Conservation (phyloP, 2,329 filamentous ascomycete species). For the Chrysosporium queenslandicum region DNA sequence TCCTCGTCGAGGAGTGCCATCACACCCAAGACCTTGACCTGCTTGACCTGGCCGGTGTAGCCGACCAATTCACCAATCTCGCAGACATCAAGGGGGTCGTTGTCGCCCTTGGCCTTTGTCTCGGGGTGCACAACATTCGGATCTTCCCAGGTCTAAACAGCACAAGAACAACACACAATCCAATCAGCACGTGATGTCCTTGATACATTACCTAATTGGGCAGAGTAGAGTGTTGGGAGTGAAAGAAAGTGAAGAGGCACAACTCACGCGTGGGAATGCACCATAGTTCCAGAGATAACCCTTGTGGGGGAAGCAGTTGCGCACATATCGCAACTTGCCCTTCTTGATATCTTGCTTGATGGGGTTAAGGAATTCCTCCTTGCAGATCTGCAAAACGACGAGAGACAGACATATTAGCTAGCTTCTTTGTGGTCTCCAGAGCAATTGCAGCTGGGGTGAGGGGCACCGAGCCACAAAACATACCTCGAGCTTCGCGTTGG, state of each 20-base stretch:
- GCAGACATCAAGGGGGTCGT: conserved; percentile 98
- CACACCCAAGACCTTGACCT: conserved; percentile 98
- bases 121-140: conserved; percentile 91
- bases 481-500: conserved; percentile 99
- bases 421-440: neutral
- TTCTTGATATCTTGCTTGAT: conserved; percentile 99
- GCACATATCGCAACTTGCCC: conserved; percentile 97
- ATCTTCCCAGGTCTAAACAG: conserved; percentile 87
- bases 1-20: conserved; percentile 99
- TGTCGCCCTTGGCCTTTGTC: conserved; percentile 99
- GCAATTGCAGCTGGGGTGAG: neutral
- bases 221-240: conserved; percentile 10
- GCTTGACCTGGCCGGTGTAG: conserved; percentile 94
- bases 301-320: conserved; percentile 99
- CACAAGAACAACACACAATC: conserved; percentile 11
- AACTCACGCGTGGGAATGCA: conserved; percentile 85
- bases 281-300: conserved; percentile 99
- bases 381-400: conserved; percentile 66
- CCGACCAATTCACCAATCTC: conserved; percentile 98
- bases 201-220: neutral
- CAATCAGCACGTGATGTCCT: conserved; percentile 9
- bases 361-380: conserved; percentile 95
- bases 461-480: conserved; percentile 25
- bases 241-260: neutral
- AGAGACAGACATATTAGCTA: neutral